Base-by-base conservation (phyloP, 2,329 filamentous ascomycete genomes). In the Plenodomus tracheiphilus region DNA sequence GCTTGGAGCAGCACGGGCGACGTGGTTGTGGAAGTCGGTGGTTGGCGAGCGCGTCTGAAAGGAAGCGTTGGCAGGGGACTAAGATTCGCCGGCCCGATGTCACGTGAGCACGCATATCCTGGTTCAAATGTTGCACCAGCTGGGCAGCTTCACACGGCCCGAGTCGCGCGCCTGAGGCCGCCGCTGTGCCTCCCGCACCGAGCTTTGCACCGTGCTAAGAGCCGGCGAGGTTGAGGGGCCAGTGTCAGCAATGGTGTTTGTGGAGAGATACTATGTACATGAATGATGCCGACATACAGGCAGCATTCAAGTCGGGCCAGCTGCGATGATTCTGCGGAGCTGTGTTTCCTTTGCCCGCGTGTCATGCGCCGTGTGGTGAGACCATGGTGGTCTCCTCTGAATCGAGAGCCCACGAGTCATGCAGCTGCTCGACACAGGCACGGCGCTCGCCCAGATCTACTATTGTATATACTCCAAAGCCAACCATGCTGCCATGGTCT, bases 21-120 rank as follows among this genome's bases (percentile, higher is more conserved):
- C 45, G 46, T 45, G 44, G 36, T 46, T 39, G 54, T 53, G 41
- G 51, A 57, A 59, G 51, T 54, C 28, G 57, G 53, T 58, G 62
- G 62, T 57, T 58, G 56, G 62, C 49, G 47, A 54, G 48, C 49
- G 52, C 46, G 32, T 21, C 43, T 42, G 46, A 50, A 50, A 49
- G n/a, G 47, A 39, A 36, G 34, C 25, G 21, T 39, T 41, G 39
- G 51, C 47, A 43, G 41, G 56, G 6, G 28, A 7, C 11, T 25
- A 47, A 39, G 41, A 49, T 42, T 39, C 40, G 36, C 53, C 50
- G 54, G 42, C 38, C 35, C 41, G 19, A 30, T 9, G 19, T 53
- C 56, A 56, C 54, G 54, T 58, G 54, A 46, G 25, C 41, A 17
- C 52, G 51, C 51, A 50, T 40, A 55, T 32, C 53, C 56, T 47